These are phyloP conservation scores for Excoecaria agallocha DNA, from an alignment of 345 rosid genomes.

Conservation along the genomic window DNA sequence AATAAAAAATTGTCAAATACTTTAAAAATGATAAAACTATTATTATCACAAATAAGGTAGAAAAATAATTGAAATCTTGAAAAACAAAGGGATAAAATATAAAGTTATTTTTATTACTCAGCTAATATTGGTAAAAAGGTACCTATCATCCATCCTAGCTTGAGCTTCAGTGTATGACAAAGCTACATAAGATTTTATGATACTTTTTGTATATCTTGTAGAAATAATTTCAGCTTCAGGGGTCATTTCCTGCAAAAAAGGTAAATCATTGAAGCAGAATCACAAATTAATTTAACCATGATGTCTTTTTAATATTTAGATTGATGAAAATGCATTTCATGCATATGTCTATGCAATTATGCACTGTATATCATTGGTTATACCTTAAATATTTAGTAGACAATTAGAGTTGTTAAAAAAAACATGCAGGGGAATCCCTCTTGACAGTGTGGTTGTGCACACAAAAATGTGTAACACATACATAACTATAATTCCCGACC, in stretches of 20 bases:
- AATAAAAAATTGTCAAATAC: background rate
- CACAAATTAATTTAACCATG: background rate
- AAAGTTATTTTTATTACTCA: background rate
- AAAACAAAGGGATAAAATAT: background rate
- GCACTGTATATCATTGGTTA: no score
- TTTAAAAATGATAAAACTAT: background rate
- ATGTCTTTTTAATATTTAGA: background rate
- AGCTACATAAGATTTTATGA: constrained; percentile 92
- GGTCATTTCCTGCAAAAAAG: constrained; percentile 71
- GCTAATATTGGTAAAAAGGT: constrained; percentile 18
- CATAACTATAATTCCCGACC: no score
- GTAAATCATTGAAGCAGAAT: constrained; percentile 21
- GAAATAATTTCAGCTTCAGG: constrained; percentile 87
- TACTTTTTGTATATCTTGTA: constrained; percentile 78
- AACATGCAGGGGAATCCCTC: background rate
- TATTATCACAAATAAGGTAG: background rate
- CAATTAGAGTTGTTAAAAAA: background rate
- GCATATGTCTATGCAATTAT: background rate
- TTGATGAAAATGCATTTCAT: background rate
- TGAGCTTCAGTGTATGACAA: constrained; percentile 98
- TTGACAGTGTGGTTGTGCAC: background rate
- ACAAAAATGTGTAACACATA: no score
- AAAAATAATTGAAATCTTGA: background rate
- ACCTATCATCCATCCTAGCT: constrained; percentile 99
- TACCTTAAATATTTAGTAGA: background rate